Conservation (phyloP, 164 flowering plant genomes). For the Annona cherimola region DNA sequence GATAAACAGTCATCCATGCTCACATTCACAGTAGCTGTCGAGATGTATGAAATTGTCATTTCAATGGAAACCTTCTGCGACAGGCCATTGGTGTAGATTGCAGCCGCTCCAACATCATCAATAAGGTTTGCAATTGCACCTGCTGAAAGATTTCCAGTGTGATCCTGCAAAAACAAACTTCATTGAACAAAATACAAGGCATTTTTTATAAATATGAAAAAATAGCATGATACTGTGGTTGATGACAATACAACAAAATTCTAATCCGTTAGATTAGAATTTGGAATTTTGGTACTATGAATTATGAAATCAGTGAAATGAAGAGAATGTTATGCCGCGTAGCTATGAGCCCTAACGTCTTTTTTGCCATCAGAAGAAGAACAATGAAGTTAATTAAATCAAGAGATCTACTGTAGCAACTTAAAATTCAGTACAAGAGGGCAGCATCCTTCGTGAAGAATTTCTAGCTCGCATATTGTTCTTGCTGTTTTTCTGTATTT, state of each 20-base stretch:
- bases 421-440: too few relatives aligned
- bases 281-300: background rate
- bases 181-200: background rate
- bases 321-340: too few relatives aligned
- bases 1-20: constrained; percentile 13
- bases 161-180: constrained; percentile 41
- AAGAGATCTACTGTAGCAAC: too few relatives aligned
- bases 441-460: too few relatives aligned
- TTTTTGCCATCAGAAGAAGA: too few relatives aligned
- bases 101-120: constrained; percentile 73
- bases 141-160: constrained; percentile 46
- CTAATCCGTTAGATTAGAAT: too few relatives aligned
- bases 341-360: too few relatives aligned
- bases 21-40: constrained; percentile 63
- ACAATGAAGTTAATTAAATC: too few relatives aligned
- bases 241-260: background rate
- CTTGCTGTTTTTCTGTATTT: too few relatives aligned
- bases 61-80: constrained; percentile 73
- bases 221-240: background rate
- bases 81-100: constrained; percentile 37
- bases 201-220: too few relatives aligned
- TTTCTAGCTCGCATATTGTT: too few relatives aligned
- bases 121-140: constrained; percentile 74
- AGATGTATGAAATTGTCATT: constrained; percentile 65
- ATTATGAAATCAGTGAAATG: background rate